phyloP scores from a whole-genome alignment of 257 asterid genomes.

The Nicotiana sylvestris region DNA sequence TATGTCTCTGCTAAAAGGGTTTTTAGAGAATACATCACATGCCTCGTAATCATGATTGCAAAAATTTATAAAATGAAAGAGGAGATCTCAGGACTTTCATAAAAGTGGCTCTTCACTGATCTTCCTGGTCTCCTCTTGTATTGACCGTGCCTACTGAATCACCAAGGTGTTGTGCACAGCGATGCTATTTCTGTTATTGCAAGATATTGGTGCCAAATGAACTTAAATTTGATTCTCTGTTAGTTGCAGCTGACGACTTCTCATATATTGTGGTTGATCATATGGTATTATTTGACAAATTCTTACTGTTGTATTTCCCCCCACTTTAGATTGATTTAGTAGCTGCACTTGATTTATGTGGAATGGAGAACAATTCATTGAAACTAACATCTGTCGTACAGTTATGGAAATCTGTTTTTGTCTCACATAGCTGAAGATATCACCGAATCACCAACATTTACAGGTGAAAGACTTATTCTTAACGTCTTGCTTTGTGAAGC shows the following conservation, averaged over 20 bases:
- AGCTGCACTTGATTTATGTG: not conserved
- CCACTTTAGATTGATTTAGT: not conserved
- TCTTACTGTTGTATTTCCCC: not conserved
- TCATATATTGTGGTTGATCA: not conserved
- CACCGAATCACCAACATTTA: conserved; percentile 73
- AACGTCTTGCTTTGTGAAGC: conserved; percentile 10
- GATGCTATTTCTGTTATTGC: not conserved
- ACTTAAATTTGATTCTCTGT: not conserved
- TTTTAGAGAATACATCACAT: conserved; percentile 4
- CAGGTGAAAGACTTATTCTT: conserved; percentile 42
- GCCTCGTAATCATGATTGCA: not conserved
- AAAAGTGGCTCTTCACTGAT: not conserved
- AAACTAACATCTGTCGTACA: conserved; percentile 26
- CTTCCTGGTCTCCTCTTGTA: not conserved
- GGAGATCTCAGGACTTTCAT: not conserved
- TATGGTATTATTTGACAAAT: not conserved
- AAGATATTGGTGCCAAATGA: not conserved
- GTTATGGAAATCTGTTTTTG: conserved; percentile 79
- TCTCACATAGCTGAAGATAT: conserved; percentile 66
- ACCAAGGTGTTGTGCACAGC: not conserved
- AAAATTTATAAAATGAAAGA: not conserved
- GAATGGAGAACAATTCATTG: not conserved
- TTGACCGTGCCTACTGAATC: not conserved
- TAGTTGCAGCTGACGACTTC: not conserved
- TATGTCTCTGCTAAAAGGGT: not conserved